Evolutionary conservation across 2,329 filamentous ascomycete species (phyloP).

Genomic region (Paecilomyces dactylethromorphus): DNA sequence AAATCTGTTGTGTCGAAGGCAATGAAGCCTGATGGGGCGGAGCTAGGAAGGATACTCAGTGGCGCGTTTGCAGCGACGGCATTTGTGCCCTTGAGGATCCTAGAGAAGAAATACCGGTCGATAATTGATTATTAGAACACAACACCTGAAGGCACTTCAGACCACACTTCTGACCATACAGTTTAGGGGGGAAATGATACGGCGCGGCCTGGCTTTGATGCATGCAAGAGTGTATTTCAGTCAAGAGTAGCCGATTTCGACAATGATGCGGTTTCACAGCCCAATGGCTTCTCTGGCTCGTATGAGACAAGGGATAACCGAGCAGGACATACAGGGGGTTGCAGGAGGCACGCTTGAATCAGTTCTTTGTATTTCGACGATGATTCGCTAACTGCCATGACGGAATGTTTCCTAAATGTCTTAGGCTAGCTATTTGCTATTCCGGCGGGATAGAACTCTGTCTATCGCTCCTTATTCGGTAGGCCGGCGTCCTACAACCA

Average conservation of each 20-base stretch:
- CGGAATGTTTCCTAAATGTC: background rate
- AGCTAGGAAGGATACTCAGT: background rate
- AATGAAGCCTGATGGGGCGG: background rate
- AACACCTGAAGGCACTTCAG: too few species aligned
- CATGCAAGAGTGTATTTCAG: background rate
- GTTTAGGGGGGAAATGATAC: too few species aligned
- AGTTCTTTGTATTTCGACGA: background rate
- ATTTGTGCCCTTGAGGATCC: background rate
- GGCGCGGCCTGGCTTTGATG: too few species aligned
- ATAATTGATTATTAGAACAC: background rate
- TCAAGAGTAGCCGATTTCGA: background rate
- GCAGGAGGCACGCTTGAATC: background rate
- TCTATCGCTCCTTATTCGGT: background rate
- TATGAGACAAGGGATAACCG: background rate
- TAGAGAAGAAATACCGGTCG: slow-evolving; percentile 1
- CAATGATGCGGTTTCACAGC: background rate
- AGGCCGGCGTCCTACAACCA: background rate
- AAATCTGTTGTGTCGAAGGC: background rate
- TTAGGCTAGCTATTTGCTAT: background rate
- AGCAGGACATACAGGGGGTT: too few species aligned
- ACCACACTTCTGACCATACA: too few species aligned
- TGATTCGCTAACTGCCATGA: background rate
- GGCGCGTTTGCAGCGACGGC: background rate
- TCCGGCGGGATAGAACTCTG: background rate
- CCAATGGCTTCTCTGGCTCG: background rate